Base-by-base conservation (phyloP, 495 filamentous ascomycete species). In the Niebla homalea region DNA sequence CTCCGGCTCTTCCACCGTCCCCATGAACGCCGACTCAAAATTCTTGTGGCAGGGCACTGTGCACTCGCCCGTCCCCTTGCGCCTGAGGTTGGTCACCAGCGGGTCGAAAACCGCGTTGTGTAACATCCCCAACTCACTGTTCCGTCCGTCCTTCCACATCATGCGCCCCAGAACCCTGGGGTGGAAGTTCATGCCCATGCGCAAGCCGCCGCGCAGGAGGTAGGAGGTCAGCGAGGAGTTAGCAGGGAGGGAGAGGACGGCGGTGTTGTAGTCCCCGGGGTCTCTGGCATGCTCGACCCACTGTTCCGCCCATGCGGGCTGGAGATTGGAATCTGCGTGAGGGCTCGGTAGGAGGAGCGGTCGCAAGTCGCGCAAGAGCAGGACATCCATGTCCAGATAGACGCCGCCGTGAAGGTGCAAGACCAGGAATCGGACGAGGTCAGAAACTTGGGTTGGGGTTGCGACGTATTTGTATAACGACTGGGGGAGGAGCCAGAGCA, bases 181-280 rank as follows among this genome's bases (percentile, higher is more conserved):
- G 50, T 78, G 75, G 60, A 75, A 78, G 47, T 78, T 78, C 41
- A 78, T 60, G 1, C 75, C 75, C 75, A 78, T 78, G 22, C 75
- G 65, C 15, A 78, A 69, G 10, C 74, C 75, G 20, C 75, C 75
- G 36, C 72, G 68, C 15, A 78, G 62, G 0, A 78, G 66, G 48
- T 78, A 78, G 0, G 72, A 71, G 2, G 74, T 76, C 4, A 78
- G 60, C 1, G 71, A 72, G 0, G 71, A 75, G 46, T 78, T 78
- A 18, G 75, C 73, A 12, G 68, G 68, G 15, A 78, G 64, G 14
- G 75, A 73, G 61, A 78, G 73, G 53, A 78, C 68, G 14, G 75
- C 75, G 1, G 75, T 78, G 59, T 78, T 78, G 62, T 76, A 78
- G 49, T 77, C 75, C 32, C 74, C 74, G 1, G 74, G 70, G 45